Percentiles rank a stretch among this genome's conserved stretches.
These are phyloP conservation scores for Primulina eburnea DNA, from an alignment of 257 asterid species.

Conservation along the genomic window DNA sequence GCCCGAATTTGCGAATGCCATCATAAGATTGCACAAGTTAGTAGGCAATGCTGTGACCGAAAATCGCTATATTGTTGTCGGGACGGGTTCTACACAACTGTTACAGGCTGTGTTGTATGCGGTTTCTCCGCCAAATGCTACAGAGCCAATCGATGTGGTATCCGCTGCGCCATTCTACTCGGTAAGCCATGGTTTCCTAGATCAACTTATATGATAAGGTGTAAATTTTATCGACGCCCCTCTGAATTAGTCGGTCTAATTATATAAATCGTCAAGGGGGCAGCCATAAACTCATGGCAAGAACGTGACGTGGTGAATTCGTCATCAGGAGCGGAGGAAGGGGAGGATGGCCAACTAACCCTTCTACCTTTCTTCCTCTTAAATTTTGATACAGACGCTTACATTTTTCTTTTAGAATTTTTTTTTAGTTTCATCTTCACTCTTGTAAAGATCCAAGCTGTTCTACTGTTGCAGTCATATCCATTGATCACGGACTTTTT, in stretches of 20 bases:
- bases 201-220: background rate
- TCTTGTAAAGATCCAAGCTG: background rate
- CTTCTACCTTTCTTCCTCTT: no score
- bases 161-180: slow-evolving; percentile 96
- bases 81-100: slow-evolving; percentile 93
- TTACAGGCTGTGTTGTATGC: slow-evolving; percentile 86
- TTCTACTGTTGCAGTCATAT: slow-evolving; percentile 58
- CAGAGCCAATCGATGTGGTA: slow-evolving; percentile 68
- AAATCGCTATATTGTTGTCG: slow-evolving; percentile 73
- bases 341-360: no score
- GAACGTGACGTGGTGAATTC: no score
- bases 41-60: slow-evolving; percentile 81
- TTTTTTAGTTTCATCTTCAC: background rate
- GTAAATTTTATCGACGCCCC: no score
- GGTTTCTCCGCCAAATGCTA: slow-evolving; percentile 50
- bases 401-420: no score
- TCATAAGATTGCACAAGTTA: slow-evolving; percentile 60
- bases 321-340: no score
- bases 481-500: slow-evolving; percentile 73
- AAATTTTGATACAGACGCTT: no score
- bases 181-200: slow-evolving; percentile 35
- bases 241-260: no score
- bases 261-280: no score
- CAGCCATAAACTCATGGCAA: no score
- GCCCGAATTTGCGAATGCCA: slow-evolving; percentile 59